phyloP scores from a whole-genome alignment of 2,329 filamentous ascomycete genomes.

The Fusarium sp. region DNA sequence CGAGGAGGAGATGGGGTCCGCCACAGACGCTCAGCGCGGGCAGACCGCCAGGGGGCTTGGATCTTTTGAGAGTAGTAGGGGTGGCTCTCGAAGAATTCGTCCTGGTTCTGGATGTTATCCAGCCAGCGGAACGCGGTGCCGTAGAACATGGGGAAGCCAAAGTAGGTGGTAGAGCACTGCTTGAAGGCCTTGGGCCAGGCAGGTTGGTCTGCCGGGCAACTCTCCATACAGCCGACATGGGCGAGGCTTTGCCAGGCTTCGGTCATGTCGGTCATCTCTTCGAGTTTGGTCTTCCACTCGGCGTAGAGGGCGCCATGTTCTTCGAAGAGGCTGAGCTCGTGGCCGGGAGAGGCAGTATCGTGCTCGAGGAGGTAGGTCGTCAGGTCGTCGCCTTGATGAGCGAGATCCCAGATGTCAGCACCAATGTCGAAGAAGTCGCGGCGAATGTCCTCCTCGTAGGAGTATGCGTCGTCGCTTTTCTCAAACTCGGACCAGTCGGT shows the following conservation, averaged over 20 bases:
- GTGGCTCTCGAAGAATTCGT: constrained; percentile 14
- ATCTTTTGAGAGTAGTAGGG: neutral
- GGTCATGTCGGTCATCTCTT: neutral
- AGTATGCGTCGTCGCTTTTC: neutral
- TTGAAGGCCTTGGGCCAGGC: constrained; percentile 12
- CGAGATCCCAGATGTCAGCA: constrained; percentile 7
- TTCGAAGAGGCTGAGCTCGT: neutral
- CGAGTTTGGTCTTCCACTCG: constrained; percentile 1
- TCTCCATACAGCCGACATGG: constrained; percentile 23
- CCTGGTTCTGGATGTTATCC: neutral
- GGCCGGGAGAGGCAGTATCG: neutral
- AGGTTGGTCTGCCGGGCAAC: constrained; percentile 14
- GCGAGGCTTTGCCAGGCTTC: constrained; percentile 29
- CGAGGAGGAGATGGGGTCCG: neutral
- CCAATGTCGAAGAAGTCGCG: constrained; percentile 27
- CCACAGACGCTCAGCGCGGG: neutral
- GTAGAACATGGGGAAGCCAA: constrained; percentile 3
- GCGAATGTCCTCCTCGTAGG: constrained; percentile 25
- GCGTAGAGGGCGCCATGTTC: constrained; percentile 6
- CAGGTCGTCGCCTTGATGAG: neutral
- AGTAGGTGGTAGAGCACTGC: neutral
- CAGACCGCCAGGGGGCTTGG: neutral
- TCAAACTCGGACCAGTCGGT: constrained; percentile 3
- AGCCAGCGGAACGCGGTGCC: constrained; percentile 1
- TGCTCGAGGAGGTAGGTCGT: neutral